Evolutionary conservation across 169 alveolate genomes (phyloP).

Genomic region (Babesia bovis): DNA sequence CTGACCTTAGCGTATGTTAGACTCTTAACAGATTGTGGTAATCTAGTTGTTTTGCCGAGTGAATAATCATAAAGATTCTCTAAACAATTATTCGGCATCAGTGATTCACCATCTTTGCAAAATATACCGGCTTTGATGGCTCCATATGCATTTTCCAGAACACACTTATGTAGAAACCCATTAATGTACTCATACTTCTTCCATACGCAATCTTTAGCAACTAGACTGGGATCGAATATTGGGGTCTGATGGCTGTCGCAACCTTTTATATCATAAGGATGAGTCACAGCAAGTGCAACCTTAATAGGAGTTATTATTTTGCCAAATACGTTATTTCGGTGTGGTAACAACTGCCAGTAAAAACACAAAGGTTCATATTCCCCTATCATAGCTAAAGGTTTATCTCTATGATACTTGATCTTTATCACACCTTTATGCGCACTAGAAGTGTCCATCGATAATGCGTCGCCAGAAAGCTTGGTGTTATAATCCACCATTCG

Average conservation of each 20-base stretch:
- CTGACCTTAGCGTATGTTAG: neutral
- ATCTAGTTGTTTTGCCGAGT: neutral
- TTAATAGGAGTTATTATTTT: neutral
- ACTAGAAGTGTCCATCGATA: neutral
- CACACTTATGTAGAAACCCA: neutral
- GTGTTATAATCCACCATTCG: neutral
- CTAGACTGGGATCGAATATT: neutral
- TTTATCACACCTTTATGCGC: neutral
- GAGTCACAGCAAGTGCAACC: neutral
- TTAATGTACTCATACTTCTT: neutral
- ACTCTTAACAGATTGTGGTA: neutral
- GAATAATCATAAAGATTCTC: neutral
- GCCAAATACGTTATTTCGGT: neutral
- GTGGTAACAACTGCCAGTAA: neutral
- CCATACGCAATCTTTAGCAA: neutral
- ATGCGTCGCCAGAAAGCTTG: neutral
- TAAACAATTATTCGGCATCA: neutral
- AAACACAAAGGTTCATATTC: neutral
- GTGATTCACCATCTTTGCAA: neutral
- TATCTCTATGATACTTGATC: neutral
- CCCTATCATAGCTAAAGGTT: neutral
- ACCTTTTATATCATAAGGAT: neutral
- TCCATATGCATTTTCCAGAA: neutral
- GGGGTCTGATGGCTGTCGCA: neutral
- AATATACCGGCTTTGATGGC: neutral